Conservation (phyloP, 768 basidiomycete genomes). For the Boletus edulis region DNA sequence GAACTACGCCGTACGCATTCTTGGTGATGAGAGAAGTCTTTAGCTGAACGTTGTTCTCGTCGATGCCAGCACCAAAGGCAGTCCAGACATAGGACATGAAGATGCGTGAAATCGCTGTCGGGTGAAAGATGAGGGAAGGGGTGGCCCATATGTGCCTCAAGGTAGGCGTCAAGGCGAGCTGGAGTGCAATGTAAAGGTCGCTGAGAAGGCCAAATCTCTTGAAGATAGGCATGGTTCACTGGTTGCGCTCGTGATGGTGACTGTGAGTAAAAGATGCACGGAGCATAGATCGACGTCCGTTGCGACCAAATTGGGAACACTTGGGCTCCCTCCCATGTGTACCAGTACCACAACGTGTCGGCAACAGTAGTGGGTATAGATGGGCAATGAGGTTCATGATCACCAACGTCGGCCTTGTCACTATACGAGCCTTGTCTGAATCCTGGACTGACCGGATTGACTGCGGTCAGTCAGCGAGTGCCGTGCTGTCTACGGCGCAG, state of each 20-base stretch:
- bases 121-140: conserved; percentile 47
- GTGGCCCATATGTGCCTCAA: conserved; percentile 35
- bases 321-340: background rate
- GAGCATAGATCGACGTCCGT: background rate
- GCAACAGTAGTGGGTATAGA: background rate
- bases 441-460: too few species aligned
- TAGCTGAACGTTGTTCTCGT: conserved; percentile 38
- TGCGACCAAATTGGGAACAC: conserved; percentile 1
- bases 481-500: too few species aligned
- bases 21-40: conserved; percentile 52
- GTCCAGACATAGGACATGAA: conserved; percentile 64
- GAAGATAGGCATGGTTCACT: conserved; percentile 15
- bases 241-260: conserved; percentile 2
- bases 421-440: too few species aligned
- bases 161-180: conserved; percentile 44
- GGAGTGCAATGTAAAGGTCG: conserved; percentile 42
- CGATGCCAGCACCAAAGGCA: conserved; percentile 44
- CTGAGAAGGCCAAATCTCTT: conserved; percentile 35
- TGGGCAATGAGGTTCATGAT: background rate
- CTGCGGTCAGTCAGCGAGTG: too few species aligned
- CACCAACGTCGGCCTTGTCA: too few species aligned
- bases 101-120: conserved; percentile 43
- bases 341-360: background rate
- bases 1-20: conserved; percentile 56
- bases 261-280: background rate